A percentile compares a stretch with the other conserved stretches of the same genome.
Conservation (phyloP, 2,329 filamentous ascomycete genomes). For the Penicillium decumbens region DNA sequence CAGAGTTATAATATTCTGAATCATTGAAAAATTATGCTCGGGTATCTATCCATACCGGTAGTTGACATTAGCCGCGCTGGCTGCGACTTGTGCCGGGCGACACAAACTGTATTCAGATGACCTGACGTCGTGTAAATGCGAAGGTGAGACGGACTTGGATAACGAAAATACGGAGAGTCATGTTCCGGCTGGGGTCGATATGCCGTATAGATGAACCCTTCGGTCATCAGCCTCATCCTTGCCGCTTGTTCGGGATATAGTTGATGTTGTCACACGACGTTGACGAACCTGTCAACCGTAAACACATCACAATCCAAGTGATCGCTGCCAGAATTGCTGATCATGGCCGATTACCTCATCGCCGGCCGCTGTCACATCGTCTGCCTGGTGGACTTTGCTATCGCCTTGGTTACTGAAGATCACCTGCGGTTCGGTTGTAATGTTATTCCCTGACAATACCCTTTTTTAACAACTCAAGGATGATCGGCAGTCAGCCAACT, state of each 20-base stretch:
- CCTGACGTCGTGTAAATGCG: constrained; percentile 9
- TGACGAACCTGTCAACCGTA: constrained; percentile 9
- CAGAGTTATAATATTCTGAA: neutral
- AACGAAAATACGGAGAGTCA: constrained; percentile 1
- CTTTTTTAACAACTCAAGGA: neutral
- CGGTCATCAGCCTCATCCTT: constrained; percentile 16
- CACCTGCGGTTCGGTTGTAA: constrained; percentile 1
- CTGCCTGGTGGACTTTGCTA: constrained; percentile 3
- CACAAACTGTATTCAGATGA: constrained; percentile 18
- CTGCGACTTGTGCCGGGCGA: constrained; percentile 1
- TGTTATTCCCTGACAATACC: constrained; percentile 4
- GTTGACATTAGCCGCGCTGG: constrained; percentile 17
- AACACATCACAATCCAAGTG: constrained; percentile 12
- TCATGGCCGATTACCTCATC: neutral
- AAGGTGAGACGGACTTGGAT: constrained; percentile 14
- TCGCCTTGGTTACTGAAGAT: neutral
- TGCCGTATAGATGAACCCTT: neutral
- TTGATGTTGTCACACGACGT: constrained; percentile 20
- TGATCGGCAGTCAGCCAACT: neutral
- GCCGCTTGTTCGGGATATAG: constrained; percentile 12
- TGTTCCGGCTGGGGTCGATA: constrained; percentile 2
- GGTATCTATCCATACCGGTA: neutral
- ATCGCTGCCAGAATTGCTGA: neutral
- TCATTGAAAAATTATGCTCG: neutral
- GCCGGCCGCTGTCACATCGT: constrained; percentile 3